Percentiles rank a stretch among this genome's conserved stretches.
phyloP scores from a whole-genome alignment of 1,284 basidiomycete genomes.

The Pterula multifida region DNA sequence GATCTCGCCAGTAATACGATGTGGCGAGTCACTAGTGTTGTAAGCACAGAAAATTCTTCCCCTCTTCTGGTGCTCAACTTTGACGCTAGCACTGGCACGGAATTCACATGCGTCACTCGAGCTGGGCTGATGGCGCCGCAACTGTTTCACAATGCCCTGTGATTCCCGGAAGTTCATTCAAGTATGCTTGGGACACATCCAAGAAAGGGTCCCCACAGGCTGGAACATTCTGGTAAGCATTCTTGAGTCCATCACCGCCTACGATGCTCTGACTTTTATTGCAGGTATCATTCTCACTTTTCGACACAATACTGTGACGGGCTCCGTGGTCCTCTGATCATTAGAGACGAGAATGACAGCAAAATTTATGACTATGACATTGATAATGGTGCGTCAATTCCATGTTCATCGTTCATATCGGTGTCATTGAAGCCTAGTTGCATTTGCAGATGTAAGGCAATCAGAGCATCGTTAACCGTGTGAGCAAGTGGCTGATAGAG shows the following conservation, averaged over 20 bases:
- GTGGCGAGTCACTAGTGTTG: constrained; percentile 17
- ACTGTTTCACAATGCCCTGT: constrained; percentile 16
- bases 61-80: not conserved
- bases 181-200: constrained; percentile 11
- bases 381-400: not conserved
- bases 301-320: constrained; percentile 29
- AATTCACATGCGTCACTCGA: not conserved
- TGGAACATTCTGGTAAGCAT: not conserved
- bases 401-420: not conserved
- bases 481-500: too few relatives aligned
- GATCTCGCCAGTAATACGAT: constrained; percentile 15
- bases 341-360: constrained; percentile 17
- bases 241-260: too few relatives aligned
- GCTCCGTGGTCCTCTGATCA: constrained; percentile 17
- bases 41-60: too few relatives aligned
- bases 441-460: not conserved
- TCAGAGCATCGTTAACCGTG: too few relatives aligned
- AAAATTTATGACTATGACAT: not conserved
- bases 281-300: constrained; percentile 20
- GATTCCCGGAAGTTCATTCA: constrained; percentile 9
- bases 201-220: not conserved
- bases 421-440: not conserved
- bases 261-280: too few relatives aligned
- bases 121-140: constrained; percentile 10
- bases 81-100: constrained; percentile 1